Base-by-base conservation (phyloP, 176 grass and related monocot species). In the Carex pumila region DNA sequence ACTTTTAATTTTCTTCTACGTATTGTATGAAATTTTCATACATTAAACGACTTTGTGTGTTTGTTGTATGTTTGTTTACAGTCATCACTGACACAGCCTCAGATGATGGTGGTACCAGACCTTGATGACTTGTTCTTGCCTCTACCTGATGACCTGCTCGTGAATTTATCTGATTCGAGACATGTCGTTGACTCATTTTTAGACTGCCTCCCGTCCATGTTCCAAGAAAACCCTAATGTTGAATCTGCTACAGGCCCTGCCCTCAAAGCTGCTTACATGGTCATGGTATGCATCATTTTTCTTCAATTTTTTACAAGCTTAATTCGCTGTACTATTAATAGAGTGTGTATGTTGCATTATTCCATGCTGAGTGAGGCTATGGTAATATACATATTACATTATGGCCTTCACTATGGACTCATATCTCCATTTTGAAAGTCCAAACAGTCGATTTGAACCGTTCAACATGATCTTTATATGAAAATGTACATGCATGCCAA, bases 121-220 rank as follows among this genome's bases (percentile, higher is more conserved):
- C 88, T 94, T 82, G 93, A 99, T 21, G 90, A 94, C 80, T 60
- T 99, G 88, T 99, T 99, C 70, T 81, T 95, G 15, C 96, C 96
- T 53, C 83, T 99, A 84, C 96, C 96, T 79, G 93, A 99, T 89
- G 93, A 99, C 88, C 88, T 99, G 60, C 86, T 99, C 39, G 96
- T 99, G 79, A 95, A 95, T 89, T 88, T 99, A 83, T 92, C 81
- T 7, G 96, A 99, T 62, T 99, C 96, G 29, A 93, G 90, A 84
- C 79, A 87, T 88, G 88, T 94, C 36, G 90, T 94, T 5, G 93
- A 99, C 32, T 86, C 91, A 60, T 99, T 99, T 83, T 88, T 99
- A 10, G 96, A 99, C 83, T 94, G 91, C 88, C 91, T 95, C 80
- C 96, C 96, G n/a, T 90, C 78, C 81, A 99, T 95, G 93, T 99